Evolutionary conservation across 805 yeast genomes (phyloP).

Genomic region (Kodamaea restingae): DNA sequence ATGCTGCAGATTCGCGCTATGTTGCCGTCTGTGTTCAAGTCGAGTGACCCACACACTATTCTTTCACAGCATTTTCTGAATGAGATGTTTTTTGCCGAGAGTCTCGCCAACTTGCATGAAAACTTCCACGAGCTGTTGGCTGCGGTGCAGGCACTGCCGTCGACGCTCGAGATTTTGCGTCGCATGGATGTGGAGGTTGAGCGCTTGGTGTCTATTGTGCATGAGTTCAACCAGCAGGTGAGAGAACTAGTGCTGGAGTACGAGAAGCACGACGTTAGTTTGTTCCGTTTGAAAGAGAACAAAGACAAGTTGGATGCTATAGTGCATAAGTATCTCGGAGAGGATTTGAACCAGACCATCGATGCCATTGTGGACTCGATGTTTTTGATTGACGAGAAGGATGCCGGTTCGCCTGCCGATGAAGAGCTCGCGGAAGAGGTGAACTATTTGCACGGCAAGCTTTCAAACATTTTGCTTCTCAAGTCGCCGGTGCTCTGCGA

Average conservation of each 20-base stretch:
- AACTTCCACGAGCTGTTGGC: slow-evolving; percentile 8
- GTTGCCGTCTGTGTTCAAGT: slow-evolving; percentile 7
- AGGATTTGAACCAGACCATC: slow-evolving; percentile 10
- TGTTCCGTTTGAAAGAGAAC: slow-evolving; percentile 5
- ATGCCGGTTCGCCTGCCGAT: neutral
- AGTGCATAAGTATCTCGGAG: slow-evolving; percentile 11
- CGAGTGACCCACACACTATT: slow-evolving; percentile 4
- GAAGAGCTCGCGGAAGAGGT: slow-evolving; percentile 1
- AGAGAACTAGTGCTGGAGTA: slow-evolving; percentile 3
- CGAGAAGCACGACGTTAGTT: slow-evolving; percentile 4
- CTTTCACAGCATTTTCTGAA: slow-evolving; percentile 13
- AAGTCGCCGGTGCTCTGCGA: neutral
- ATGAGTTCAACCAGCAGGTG: slow-evolving; percentile 10
- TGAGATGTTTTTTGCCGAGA: slow-evolving; percentile 14
- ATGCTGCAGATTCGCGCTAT: slow-evolving; percentile 3
- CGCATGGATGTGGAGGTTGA: slow-evolving; percentile 7
- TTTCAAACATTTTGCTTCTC: slow-evolving; percentile 2
- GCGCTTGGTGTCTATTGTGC: slow-evolving; percentile 6
- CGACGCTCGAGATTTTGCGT: slow-evolving; percentile 7
- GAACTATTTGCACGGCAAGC: neutral
- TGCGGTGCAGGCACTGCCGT: slow-evolving; percentile 8
- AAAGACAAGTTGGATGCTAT: slow-evolving; percentile 8
- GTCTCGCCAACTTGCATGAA: slow-evolving; percentile 10
- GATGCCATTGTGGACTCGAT: slow-evolving; percentile 12
- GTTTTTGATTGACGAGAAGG: slow-evolving; percentile 11